Evolutionary conservation across 75 land plant species (phyloP).

Genomic region (Isoetes taiwanensis): DNA sequence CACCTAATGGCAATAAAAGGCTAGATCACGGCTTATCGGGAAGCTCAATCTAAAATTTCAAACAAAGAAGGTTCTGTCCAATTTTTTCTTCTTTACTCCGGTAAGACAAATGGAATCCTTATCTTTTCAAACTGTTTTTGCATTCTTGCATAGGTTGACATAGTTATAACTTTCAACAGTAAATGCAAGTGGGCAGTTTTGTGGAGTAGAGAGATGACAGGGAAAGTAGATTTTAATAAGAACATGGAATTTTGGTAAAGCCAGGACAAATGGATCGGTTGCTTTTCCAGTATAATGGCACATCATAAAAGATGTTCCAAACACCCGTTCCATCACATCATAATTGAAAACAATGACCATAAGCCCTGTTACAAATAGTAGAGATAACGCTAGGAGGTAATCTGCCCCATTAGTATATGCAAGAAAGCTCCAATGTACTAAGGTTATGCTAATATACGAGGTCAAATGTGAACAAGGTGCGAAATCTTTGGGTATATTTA

Average conservation of each 20-base stretch:
- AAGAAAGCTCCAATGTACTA: no score
- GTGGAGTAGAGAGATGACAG: constrained; percentile 55
- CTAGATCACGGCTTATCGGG: constrained; percentile 20
- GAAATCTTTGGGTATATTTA: no score
- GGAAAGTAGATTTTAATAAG: constrained; percentile 45
- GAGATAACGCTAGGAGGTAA: no score
- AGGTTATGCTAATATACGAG: no score
- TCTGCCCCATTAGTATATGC: no score
- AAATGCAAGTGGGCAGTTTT: constrained; percentile 56
- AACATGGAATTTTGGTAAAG: constrained; percentile 52
- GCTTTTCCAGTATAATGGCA: constrained; percentile 55
- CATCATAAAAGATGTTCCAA: constrained; percentile 53
- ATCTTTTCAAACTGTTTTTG: no score
- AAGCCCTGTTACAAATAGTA: constrained; percentile 53
- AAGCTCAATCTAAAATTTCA: neutral
- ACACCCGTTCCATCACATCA: constrained; percentile 39
- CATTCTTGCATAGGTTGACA: no score
- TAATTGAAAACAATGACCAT: constrained; percentile 42
- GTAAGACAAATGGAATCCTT: constrained; percentile 17
- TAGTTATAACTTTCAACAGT: constrained; percentile 28
- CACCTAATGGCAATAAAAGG: constrained; percentile 32
- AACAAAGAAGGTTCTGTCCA: constrained; percentile 11
- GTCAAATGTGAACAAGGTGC: no score
- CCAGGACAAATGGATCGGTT: constrained; percentile 66
- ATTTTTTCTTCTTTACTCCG: constrained; percentile 31